These are phyloP conservation scores for Fraxinus quadrangulata DNA, from an alignment of 257 asterid species.

Conservation along the genomic window DNA sequence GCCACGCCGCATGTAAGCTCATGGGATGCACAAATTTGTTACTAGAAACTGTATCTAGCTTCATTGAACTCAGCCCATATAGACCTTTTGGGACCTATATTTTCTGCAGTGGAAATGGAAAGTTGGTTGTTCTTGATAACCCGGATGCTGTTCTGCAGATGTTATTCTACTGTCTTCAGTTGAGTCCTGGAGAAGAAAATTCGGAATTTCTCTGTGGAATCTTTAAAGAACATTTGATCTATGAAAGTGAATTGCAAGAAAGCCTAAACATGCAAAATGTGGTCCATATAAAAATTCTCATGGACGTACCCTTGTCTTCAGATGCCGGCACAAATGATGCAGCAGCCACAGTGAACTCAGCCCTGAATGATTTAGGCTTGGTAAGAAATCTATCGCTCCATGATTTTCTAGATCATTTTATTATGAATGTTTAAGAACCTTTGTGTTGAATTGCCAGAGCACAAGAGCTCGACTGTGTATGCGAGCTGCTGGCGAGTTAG, in stretches of 20 bases:
- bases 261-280: slow-evolving; percentile 74
- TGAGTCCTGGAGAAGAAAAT: slow-evolving; percentile 51
- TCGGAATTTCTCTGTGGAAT: slow-evolving; percentile 39
- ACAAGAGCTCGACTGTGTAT: slow-evolving; percentile 75
- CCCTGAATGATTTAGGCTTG: slow-evolving; percentile 72
- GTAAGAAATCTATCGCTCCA: slow-evolving; percentile 33
- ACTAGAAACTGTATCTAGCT: slow-evolving; percentile 67
- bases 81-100: slow-evolving; percentile 71
- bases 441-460: slow-evolving; percentile 44
- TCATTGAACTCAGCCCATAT: slow-evolving; percentile 78
- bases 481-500: slow-evolving; percentile 82
- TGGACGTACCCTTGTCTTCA: slow-evolving; percentile 62
- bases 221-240: slow-evolving; percentile 51
- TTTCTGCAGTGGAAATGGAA: slow-evolving; percentile 65
- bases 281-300: slow-evolving; percentile 46
- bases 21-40: slow-evolving; percentile 78
- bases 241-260: slow-evolving; percentile 61
- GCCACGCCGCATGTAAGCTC: slow-evolving; percentile 74
- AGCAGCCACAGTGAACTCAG: slow-evolving; percentile 35
- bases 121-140: slow-evolving; percentile 58
- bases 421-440: neutral
- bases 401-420: neutral
- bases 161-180: slow-evolving; percentile 67
- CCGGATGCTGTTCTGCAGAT: slow-evolving; percentile 78
- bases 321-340: slow-evolving; percentile 42